Conservation (phyloP, 768 basidiomycete genomes). For the Auricularia cornea region DNA sequence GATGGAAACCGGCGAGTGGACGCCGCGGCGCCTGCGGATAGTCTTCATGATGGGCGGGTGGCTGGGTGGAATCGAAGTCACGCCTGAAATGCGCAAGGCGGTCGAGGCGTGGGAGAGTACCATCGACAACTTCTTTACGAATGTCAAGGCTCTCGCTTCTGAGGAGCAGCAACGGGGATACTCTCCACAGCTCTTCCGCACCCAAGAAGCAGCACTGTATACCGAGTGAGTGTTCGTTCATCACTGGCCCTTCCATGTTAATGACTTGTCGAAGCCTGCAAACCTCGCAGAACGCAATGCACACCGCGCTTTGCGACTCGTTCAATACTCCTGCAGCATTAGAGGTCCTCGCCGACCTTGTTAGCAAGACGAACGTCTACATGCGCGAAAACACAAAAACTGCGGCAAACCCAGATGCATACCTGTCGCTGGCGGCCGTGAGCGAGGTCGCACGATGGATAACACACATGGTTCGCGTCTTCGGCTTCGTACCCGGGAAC, state of each 20-base stretch:
- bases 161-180: conserved; percentile 53
- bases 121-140: conserved; percentile 74
- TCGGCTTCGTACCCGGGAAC: conserved; percentile 23
- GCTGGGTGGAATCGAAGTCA: not conserved
- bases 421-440: conserved; percentile 39
- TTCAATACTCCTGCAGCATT: conserved; percentile 91
- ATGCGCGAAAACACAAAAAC: conserved; percentile 48
- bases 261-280: conserved; percentile 44
- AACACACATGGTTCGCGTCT: conserved; percentile 39
- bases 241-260: conserved; percentile 34
- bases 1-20: conserved; percentile 12
- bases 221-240: conserved; percentile 59
- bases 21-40: not conserved
- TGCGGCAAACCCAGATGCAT: conserved; percentile 43
- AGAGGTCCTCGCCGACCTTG: conserved; percentile 65
- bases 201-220: not conserved
- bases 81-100: conserved; percentile 5
- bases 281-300: conserved; percentile 68
- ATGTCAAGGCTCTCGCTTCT: conserved; percentile 69
- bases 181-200: conserved; percentile 26
- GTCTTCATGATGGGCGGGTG: not conserved
- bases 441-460: conserved; percentile 42
- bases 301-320: conserved; percentile 85
- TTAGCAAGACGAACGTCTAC: conserved; percentile 83
- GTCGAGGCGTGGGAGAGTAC: conserved; percentile 30